A percentile compares a stretch with the other conserved stretches of the same genome.
Evolutionary conservation across 305 asterid genomes (phyloP).

Genomic region (Fraxinus velutina): DNA sequence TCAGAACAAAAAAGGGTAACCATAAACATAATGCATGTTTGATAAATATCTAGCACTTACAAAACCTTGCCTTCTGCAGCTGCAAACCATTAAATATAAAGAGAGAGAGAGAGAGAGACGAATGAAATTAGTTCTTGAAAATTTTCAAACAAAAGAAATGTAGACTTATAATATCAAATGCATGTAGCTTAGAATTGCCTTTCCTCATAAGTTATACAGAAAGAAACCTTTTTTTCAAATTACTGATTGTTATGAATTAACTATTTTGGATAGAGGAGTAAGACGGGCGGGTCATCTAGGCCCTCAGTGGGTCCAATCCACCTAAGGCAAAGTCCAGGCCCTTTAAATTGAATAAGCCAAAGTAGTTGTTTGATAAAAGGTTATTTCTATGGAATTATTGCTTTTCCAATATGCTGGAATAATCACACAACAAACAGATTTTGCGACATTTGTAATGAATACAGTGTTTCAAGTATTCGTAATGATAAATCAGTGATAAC

Average conservation of each 20-base stretch:
- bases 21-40: not conserved
- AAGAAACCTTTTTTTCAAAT: not conserved
- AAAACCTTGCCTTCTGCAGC: slow-evolving; percentile 13
- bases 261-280: not conserved
- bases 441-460: not conserved
- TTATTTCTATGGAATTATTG: not conserved
- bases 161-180: not conserved
- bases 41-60: not conserved
- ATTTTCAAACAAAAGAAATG: not conserved
- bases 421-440: not conserved
- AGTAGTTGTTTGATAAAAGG: not conserved
- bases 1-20: slow-evolving; percentile 1
- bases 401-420: not conserved
- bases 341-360: not conserved
- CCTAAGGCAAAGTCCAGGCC: not conserved
- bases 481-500: slow-evolving; percentile 3
- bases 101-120: not conserved
- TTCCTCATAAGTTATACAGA: slow-evolving; percentile 17
- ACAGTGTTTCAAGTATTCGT: not conserved
- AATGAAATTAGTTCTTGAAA: not conserved
- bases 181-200: not conserved
- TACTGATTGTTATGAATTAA: not conserved
- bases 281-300: not conserved
- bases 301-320: not conserved
- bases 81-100: not conserved